These are phyloP conservation scores for Phlebopus sp. DNA, from an alignment of 1,284 basidiomycete genomes.

Conservation along the genomic window DNA sequence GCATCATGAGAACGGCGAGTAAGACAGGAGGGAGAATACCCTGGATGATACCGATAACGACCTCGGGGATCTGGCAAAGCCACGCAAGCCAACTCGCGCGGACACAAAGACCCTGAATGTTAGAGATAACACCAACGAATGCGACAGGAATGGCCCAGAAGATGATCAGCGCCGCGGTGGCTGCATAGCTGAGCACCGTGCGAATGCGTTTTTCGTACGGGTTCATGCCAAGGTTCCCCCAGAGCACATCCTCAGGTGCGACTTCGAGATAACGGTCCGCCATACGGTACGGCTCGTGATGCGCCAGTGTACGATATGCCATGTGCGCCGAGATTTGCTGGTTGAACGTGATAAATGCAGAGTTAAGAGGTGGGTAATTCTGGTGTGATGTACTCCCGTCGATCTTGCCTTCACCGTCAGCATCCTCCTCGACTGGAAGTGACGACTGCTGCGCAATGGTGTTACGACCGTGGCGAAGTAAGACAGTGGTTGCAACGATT, in stretches of 20 bases:
- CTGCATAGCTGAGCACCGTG: constrained; percentile 54
- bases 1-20: constrained; percentile 87
- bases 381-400: constrained; percentile 26
- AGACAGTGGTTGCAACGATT: constrained; percentile 51
- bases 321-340: constrained; percentile 92
- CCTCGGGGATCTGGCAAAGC: constrained; percentile 68
- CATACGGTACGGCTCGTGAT: constrained; percentile 82
- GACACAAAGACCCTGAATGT: constrained; percentile 70
- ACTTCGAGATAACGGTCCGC: constrained; percentile 66
- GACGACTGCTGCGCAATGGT: constrained; percentile 27
- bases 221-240: constrained; percentile 86
- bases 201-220: constrained; percentile 82
- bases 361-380: constrained; percentile 72
- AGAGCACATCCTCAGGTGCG: constrained; percentile 84
- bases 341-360: constrained; percentile 92
- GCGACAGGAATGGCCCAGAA: constrained; percentile 78
- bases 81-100: constrained; percentile 75
- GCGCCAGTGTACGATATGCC: constrained; percentile 68
- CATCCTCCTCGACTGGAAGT: constrained; percentile 12
- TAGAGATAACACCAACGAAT: constrained; percentile 85
- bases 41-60: constrained; percentile 82
- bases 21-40: constrained; percentile 86
- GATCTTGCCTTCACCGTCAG: constrained; percentile 21
- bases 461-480: constrained; percentile 50
- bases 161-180: constrained; percentile 65